A percentile compares a stretch with the other conserved stretches of the same genome.
phyloP scores from a whole-genome alignment of 495 filamentous ascomycete genomes.

The Hypoxylon intermedium region DNA sequence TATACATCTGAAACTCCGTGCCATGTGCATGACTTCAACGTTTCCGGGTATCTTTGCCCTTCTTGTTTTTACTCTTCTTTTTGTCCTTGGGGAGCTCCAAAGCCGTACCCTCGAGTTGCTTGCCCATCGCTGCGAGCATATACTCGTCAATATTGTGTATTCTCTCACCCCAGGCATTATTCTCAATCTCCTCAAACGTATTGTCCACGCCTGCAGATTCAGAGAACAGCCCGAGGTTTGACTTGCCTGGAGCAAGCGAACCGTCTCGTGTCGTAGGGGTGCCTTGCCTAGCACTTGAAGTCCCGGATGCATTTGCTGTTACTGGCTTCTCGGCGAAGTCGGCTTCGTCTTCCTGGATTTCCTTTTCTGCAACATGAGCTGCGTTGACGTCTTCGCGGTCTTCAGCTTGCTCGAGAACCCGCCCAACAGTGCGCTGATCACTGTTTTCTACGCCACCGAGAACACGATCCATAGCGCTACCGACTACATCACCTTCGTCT shows the following conservation, averaged over 20 bases:
- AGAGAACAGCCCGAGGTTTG: slow-evolving; percentile 51
- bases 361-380: slow-evolving; percentile 85
- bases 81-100: slow-evolving; percentile 81
- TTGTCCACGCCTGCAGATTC: slow-evolving; percentile 49
- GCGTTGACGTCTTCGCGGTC: slow-evolving; percentile 91
- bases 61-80: slow-evolving; percentile 75
- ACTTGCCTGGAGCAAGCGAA: slow-evolving; percentile 45
- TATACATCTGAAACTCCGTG: too few relatives aligned
- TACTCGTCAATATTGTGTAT: slow-evolving; percentile 80
- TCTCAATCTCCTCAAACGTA: slow-evolving; percentile 55
- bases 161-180: slow-evolving; percentile 61
- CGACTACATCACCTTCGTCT: slow-evolving; percentile 60
- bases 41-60: slow-evolving; percentile 70
- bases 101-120: slow-evolving; percentile 77
- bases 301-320: slow-evolving; percentile 53
- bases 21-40: slow-evolving; percentile 27
- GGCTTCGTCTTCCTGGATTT: slow-evolving; percentile 85
- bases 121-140: slow-evolving; percentile 79
- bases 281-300: slow-evolving; percentile 54
- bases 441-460: slow-evolving; percentile 66
- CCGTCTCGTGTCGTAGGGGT: slow-evolving; percentile 58
- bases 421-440: slow-evolving; percentile 54
- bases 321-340: slow-evolving; percentile 84
- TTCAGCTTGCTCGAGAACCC: slow-evolving; percentile 85
- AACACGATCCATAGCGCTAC: slow-evolving; percentile 84